A percentile compares a stretch with the other conserved stretches of the same genome.
phyloP scores from a whole-genome alignment of 371 early-diverging fungal species.

The Sporodiniella umbellata region DNA sequence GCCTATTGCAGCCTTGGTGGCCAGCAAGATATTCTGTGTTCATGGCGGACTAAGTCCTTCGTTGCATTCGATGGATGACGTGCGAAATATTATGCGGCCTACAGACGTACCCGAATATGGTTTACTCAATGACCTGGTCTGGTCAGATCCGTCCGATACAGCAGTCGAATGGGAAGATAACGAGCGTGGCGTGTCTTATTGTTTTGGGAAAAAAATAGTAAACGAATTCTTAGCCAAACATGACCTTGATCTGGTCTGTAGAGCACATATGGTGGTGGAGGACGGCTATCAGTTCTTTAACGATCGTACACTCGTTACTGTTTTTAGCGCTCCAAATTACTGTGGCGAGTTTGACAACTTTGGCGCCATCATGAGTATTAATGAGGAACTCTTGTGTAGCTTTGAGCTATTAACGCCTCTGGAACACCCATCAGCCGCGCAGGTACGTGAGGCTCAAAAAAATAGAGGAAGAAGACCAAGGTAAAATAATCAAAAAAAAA shows the following conservation, averaged over 20 bases:
- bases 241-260: conserved; percentile 88
- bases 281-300: conserved; percentile 99
- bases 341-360: conserved; percentile 99
- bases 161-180: conserved; percentile 94
- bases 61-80: conserved; percentile 88
- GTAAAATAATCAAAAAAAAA: conserved; percentile 4
- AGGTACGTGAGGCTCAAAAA: conserved; percentile 21
- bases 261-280: conserved; percentile 98
- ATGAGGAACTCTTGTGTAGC: conserved; percentile 89
- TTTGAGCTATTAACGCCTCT: conserved; percentile 63
- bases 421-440: conserved; percentile 31
- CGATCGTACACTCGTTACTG: conserved; percentile 91
- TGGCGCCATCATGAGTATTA: conserved; percentile 96
- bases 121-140: conserved; percentile 80
- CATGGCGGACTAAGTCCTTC: conserved; percentile 97
- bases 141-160: conserved; percentile 85
- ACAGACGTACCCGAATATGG: conserved; percentile 97
- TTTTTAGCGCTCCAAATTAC: conserved; percentile 99
- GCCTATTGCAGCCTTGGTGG: conserved; percentile 96
- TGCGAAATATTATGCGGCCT: conserved; percentile 85
- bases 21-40: conserved; percentile 96
- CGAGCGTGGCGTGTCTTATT: conserved; percentile 96
- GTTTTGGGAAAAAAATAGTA: conserved; percentile 91
- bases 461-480: conserved; percentile 34
- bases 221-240: conserved; percentile 77